Base-by-base conservation (phyloP, 345 rosid genomes). In the Bruguiera gymnorhiza region DNA sequence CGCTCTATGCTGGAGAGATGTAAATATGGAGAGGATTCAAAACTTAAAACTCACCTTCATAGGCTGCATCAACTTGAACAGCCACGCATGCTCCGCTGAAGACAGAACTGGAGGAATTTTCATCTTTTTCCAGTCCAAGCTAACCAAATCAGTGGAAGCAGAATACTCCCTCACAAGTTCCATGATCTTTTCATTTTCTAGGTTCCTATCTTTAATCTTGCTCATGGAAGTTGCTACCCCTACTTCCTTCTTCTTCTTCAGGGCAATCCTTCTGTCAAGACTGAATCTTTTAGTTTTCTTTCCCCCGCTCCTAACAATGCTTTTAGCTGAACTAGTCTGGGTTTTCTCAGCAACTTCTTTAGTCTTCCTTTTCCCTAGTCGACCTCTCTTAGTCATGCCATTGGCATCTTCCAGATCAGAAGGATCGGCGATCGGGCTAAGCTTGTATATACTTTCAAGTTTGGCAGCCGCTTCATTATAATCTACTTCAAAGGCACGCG, bases 111-210 rank as follows among this genome's bases (percentile, higher is more conserved):
- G 99, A 66, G 97, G 99, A 66, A 95, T 92, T 86, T 86, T 89
- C 99, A 85, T 89, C 62, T 85, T 95, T 51, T 85, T 95, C 99
- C 99, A 95, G 73, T 95, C 99, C 80, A 95, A 76, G 84, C 89
- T 87, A 21, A 70, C 87, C 70, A 90, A 64, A 80, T 85, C 87
- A 6, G 91, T 84, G 52, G 97, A 95, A 74, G 83, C 79, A 0
- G 92, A 88, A 74, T 92, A 89, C 6, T 83, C 89, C 74, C 92
- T 76, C 32, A 89, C 85, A 51, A 95, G 97, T 77, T 79, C 80
- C 62, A 89, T 86, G 19, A 88, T 84, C 84, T 88, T 95, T 61
- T 89, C 93, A 31, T 76, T 65, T 54, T 20, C 10, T 56, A 10
- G 29, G 60, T 23, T 23, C 19, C 50, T 52, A 61, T 70, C 79